Evolutionary conservation across 2,329 filamentous ascomycete genomes (phyloP), one percentile per base, ranked within the genome.

Genomic region (Plenodomus biglobosus): DNA sequence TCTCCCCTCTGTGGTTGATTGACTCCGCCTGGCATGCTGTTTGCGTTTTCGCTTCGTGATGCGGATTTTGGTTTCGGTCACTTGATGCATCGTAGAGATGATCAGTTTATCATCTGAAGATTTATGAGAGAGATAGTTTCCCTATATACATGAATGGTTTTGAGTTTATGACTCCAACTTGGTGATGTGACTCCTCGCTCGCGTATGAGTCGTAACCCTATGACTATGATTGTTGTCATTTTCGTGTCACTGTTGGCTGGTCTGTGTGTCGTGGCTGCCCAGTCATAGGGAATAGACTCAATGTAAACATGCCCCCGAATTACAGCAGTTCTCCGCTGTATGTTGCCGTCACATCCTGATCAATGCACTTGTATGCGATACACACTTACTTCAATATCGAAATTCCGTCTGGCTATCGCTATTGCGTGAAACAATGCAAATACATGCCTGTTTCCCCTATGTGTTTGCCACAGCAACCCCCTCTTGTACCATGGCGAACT

Each of bases 1-100:
- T 70, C 66, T 70, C 66, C 67, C 66, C 46, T 40, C 4, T 43
- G 44, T 53, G 64, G 66, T 70, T 62, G 66, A 69, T 69, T 50
- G 66, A 70, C 66, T 69, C 68, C 68, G 66, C 65, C 62, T 61
- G 49, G 56, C 49, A 44, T 50, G 48, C 38, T 55, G 41, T 48
- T 21, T 18, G 27, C 27, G 27, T 32, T 32, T 32, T 11, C 27
- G 27, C 27, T 32, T 32, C 11, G 27, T 15, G 8, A 7, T 32
- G 27, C 27, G 3, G 15, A 11, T 24, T 24, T 24, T 24, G 27
- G 13, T 7, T 32, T 32, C 13, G 3, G 27, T 32, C 11, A 24
- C 27, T 32, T 15, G 27, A 32, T 10, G 13, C 11, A 15, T 15
- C 15, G 27, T 32, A 8, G 27, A 32, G 13, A 8, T 15, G 7